A percentile compares a stretch with the other conserved stretches of the same genome.
Evolutionary conservation across 1,139 yeast genomes (phyloP).

Genomic region (Pichia sp.): DNA sequence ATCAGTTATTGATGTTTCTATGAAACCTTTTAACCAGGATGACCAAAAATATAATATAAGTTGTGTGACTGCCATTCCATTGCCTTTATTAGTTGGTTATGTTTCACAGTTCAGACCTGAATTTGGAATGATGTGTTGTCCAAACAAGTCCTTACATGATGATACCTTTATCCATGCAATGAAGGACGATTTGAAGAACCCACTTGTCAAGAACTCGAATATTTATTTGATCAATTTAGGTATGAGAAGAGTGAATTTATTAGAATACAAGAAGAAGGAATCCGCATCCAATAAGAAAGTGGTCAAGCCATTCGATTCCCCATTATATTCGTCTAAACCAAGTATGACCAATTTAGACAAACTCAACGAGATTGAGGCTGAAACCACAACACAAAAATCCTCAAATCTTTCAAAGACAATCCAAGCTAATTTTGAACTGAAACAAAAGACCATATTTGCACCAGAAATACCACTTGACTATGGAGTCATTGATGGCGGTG

Average conservation of each 20-base stretch:
- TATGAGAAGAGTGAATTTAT: slow-evolving; percentile 25
- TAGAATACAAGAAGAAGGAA: slow-evolving; percentile 17
- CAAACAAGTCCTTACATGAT: slow-evolving; percentile 28
- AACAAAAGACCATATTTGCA: slow-evolving; percentile 8
- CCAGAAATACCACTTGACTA: slow-evolving; percentile 9
- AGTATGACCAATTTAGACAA: neutral
- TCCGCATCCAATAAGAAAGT: neutral
- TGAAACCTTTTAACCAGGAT: neutral
- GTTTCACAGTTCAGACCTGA: slow-evolving; percentile 54
- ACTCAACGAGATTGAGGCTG: neutral
- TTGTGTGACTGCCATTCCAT: slow-evolving; percentile 12
- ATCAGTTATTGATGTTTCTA: slow-evolving; percentile 9
- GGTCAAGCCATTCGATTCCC: neutral
- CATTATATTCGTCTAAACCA: slow-evolving; percentile 2
- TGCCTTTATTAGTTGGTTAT: slow-evolving; percentile 47
- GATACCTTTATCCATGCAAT: slow-evolving; percentile 23
- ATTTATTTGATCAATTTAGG: slow-evolving; percentile 26
- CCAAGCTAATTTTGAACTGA: slow-evolving; percentile 7
- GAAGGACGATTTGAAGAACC: slow-evolving; percentile 24
- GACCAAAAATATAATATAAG: slow-evolving; percentile 1
- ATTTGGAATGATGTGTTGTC: slow-evolving; percentile 49
- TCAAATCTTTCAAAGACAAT: slow-evolving; percentile 9
- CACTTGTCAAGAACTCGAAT: slow-evolving; percentile 7
- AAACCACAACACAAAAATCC: slow-evolving; percentile 1
- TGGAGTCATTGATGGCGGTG: neutral